Evolutionary conservation across 768 basidiomycete species (phyloP), one percentile per base, ranked within the genome.

Genomic region (Lentinus brumalis): DNA sequence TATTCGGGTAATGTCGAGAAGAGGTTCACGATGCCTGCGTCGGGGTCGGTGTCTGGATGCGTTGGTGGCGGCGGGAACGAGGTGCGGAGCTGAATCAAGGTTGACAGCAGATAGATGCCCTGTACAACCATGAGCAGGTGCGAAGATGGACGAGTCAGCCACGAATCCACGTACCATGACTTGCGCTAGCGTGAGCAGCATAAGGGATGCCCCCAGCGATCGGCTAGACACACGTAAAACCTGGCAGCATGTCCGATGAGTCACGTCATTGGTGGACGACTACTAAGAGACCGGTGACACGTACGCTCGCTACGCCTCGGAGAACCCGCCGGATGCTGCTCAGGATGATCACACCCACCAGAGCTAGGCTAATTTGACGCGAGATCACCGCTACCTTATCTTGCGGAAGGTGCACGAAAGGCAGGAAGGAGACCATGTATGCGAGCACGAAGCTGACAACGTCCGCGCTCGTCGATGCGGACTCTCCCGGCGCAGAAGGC

Each of bases 101-200:
- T 94, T 4, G 91, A 87, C 31, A 94, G 83, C 39, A 94, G 82
- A 70, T 94, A 94, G 45, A 91, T 88, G 11, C 88, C 89, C 92
- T 94, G n/a, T 32, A 14, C 42, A 12, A 31, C 16, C 29, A 14
- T 29, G 49, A 50, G 61, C 32, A 40, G 16, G n/a, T 14, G 29
- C 29, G 49, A 4, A 16, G 3, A 50, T 32, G 30, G 35, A 16
- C 15, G 52, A 47, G 46, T 11, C 46, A 16, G n/a, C 26, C n/a
- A 41, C n/a, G 26, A 45, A 53, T 31, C 38, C 61, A 68, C 79
- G 38, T 64, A 91, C 92, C 92, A 94, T 92, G 50, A 94, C 78
- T 70, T 94, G 91, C 7, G 91, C 88, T 26, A 94, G 80, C 10
- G 88, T 73, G 32, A 94, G 81, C 29, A 94, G 72, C 82, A 94